phyloP scores from a whole-genome alignment of 495 filamentous ascomycete genomes.

The Jackrogersella minutella region DNA sequence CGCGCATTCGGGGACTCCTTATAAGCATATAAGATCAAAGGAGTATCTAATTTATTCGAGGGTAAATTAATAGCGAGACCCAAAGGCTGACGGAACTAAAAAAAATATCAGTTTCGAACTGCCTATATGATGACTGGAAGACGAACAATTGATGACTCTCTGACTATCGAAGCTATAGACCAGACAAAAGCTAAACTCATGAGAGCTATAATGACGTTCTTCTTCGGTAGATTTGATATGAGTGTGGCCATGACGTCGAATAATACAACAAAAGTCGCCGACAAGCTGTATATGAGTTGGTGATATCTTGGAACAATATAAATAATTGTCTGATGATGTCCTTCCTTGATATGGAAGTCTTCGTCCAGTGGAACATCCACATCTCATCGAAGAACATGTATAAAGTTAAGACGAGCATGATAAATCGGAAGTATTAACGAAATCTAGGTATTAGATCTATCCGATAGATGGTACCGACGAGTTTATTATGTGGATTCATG shows the following conservation, averaged over 20 bases:
- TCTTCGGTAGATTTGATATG: background rate
- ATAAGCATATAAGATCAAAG: constrained; percentile 44
- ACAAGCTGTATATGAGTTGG: too few relatives aligned
- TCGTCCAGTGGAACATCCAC: too few relatives aligned
- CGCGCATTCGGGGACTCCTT: constrained; percentile 32
- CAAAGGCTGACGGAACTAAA: constrained; percentile 1
- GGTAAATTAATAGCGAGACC: background rate
- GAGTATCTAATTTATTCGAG: background rate
- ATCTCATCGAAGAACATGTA: too few relatives aligned
- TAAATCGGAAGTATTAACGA: too few relatives aligned
- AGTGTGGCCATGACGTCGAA: background rate
- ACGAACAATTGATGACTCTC: background rate
- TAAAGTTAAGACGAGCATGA: too few relatives aligned
- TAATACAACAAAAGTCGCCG: too few relatives aligned
- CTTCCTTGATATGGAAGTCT: too few relatives aligned
- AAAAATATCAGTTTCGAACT: background rate
- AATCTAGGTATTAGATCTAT: too few relatives aligned
- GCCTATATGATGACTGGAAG: background rate
- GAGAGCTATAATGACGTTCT: background rate
- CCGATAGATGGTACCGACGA: too few relatives aligned
- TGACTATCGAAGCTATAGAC: constrained; percentile 7
- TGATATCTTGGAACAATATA: too few relatives aligned
- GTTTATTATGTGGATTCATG: background rate
- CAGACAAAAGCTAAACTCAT: background rate
- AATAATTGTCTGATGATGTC: too few relatives aligned